A percentile compares a stretch with the other conserved stretches of the same genome.
These are phyloP conservation scores for Paecilomyces sp. DNA, from an alignment of 2,329 filamentous ascomycete species.

Conservation along the genomic window DNA sequence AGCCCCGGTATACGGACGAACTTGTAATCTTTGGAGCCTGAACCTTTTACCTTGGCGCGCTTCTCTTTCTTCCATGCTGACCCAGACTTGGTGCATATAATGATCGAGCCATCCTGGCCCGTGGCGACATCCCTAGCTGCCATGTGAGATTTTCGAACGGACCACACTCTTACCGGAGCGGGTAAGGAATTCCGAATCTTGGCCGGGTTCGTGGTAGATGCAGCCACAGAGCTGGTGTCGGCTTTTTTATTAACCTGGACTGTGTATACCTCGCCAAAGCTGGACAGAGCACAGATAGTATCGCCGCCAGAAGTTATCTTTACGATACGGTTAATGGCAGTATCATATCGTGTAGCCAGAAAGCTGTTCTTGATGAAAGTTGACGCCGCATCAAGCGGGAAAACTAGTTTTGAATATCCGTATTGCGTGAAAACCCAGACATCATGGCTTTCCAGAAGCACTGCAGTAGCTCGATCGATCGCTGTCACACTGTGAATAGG, in stretches of 20 bases:
- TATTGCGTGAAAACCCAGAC: slow-evolving; percentile 95
- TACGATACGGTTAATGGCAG: slow-evolving; percentile 59
- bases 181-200: slow-evolving; percentile 83
- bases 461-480: slow-evolving; percentile 82
- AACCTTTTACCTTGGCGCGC: slow-evolving; percentile 69
- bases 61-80: slow-evolving; percentile 88
- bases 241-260: slow-evolving; percentile 64
- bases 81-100: slow-evolving; percentile 85
- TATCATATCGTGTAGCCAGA: slow-evolving; percentile 58
- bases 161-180: slow-evolving; percentile 76
- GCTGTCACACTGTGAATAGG: slow-evolving; percentile 73
- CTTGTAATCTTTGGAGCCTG: slow-evolving; percentile 82
- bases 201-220: slow-evolving; percentile 84
- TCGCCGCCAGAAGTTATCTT: slow-evolving; percentile 80
- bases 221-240: slow-evolving; percentile 53
- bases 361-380: slow-evolving; percentile 61
- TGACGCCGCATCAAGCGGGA: slow-evolving; percentile 67
- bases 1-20: slow-evolving; percentile 86
- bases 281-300: slow-evolving; percentile 82
- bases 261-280: slow-evolving; percentile 79
- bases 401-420: slow-evolving; percentile 84
- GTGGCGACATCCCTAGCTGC: slow-evolving; percentile 81
- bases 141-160: slow-evolving; percentile 73
- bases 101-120: slow-evolving; percentile 88
- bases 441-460: slow-evolving; percentile 76